Percentiles rank a stretch among this genome's conserved stretches.
These are phyloP conservation scores for Hamigera avellanea DNA, from an alignment of 495 filamentous ascomycete genomes.

Conservation along the genomic window DNA sequence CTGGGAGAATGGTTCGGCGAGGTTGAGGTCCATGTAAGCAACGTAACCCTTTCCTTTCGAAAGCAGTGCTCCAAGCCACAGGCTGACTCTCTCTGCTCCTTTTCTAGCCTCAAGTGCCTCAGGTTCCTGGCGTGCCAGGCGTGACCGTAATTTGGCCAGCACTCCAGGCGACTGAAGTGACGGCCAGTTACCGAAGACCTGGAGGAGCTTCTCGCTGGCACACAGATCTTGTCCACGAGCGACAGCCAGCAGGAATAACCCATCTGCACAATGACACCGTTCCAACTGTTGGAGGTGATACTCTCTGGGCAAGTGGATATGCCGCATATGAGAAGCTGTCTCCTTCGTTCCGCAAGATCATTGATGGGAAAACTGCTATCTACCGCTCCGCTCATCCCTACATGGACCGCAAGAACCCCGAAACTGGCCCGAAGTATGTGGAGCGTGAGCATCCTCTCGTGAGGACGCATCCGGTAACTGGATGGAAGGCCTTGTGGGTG, in stretches of 20 bases:
- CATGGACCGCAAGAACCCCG: conserved; percentile 50
- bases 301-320: conserved; percentile 61
- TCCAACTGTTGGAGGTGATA: conserved; percentile 55
- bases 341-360: conserved; percentile 55
- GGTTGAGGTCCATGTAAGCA: conserved; percentile 52
- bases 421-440: conserved; percentile 48
- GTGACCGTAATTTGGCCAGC: conserved; percentile 60
- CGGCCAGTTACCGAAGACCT: conserved; percentile 48
- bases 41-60: background rate
- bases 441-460: conserved; percentile 59
- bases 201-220: conserved; percentile 59
- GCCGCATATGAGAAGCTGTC: conserved; percentile 62
- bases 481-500: conserved; percentile 61
- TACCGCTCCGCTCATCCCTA: conserved; percentile 58
- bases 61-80: background rate
- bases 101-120: conserved; percentile 51
- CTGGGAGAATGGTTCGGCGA: conserved; percentile 57
- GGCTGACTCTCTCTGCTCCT: conserved; percentile 2
- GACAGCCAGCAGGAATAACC: conserved; percentile 58
- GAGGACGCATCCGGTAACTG: conserved; percentile 58
- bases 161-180: conserved; percentile 42
- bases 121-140: conserved; percentile 54
- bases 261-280: conserved; percentile 58
- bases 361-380: conserved; percentile 56
- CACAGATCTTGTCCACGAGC: conserved; percentile 58